These are phyloP conservation scores for Marsdenia floribunda DNA, from an alignment of 257 asterid species.

Conservation along the genomic window DNA sequence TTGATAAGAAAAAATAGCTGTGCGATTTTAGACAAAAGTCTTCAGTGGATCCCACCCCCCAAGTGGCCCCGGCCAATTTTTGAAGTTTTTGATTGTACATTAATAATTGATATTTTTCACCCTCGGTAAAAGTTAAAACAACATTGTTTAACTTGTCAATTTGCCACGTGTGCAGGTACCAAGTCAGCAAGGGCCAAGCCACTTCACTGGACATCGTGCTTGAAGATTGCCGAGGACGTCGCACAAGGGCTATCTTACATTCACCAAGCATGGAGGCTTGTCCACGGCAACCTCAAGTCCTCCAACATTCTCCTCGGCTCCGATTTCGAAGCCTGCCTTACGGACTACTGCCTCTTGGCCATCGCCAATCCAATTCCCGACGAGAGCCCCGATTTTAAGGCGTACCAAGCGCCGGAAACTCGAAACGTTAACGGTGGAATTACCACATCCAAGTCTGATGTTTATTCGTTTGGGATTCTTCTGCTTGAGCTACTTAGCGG, in stretches of 20 bases:
- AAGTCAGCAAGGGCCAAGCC: conserved; percentile 80
- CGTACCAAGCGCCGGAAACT: conserved; percentile 64
- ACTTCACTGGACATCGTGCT: conserved; percentile 98
- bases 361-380: conserved; percentile 26
- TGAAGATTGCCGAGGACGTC: conserved; percentile 89
- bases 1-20: too few species aligned
- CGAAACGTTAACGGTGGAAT: conserved; percentile 25
- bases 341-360: conserved; percentile 66
- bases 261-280: conserved; percentile 96
- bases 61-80: not conserved
- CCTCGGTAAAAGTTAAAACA: not conserved
- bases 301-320: conserved; percentile 77
- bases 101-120: not conserved
- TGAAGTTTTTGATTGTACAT: too few species aligned
- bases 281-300: conserved; percentile 84
- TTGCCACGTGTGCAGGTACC: conserved; percentile 20
- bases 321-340: conserved; percentile 85
- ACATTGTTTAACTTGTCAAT: conserved; percentile 9
- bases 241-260: conserved; percentile 89
- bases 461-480: conserved; percentile 75
- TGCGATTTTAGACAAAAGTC: not conserved
- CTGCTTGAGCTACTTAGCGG: conserved; percentile 79
- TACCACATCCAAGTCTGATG: conserved; percentile 61
- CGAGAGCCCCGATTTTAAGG: conserved; percentile 36
- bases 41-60: not conserved